Conservation (phyloP, 2,329 filamentous ascomycete species). For the Pseudogymnoascus sp. region DNA sequence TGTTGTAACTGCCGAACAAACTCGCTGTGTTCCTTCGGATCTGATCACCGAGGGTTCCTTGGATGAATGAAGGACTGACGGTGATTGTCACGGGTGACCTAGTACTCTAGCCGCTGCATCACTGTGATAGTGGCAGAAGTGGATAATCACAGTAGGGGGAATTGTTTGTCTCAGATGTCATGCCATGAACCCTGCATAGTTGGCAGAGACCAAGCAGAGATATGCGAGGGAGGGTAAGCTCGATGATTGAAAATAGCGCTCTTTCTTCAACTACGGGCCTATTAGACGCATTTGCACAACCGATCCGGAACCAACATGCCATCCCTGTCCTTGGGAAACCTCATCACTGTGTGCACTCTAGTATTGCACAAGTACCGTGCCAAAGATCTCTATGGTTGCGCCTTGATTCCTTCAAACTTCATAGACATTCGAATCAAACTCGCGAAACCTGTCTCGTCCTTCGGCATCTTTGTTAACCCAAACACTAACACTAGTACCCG, state of each 20-base stretch:
- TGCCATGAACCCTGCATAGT: not conserved
- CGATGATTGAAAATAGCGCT: not conserved
- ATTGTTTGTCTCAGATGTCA: conserved; percentile 3
- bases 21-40: not conserved
- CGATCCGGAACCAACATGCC: not conserved
- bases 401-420: conserved; percentile 10
- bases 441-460: conserved; percentile 38
- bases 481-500: conserved; percentile 47
- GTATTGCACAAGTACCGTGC: not conserved
- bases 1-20: not conserved
- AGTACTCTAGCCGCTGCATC: not conserved
- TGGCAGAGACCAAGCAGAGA: not conserved
- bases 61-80: not conserved
- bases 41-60: not conserved
- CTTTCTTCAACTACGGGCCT: not conserved
- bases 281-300: not conserved
- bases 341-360: not conserved
- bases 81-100: not conserved
- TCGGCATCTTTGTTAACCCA: conserved; percentile 51
- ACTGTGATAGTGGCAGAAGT: not conserved
- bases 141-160: not conserved
- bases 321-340: not conserved
- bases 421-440: conserved; percentile 25
- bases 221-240: not conserved
- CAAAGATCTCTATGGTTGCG: not conserved